Evolutionary conservation across 2,329 filamentous ascomycete genomes (phyloP), one percentile per base, ranked within the genome.

Genomic region (Beauveria sp.): DNA sequence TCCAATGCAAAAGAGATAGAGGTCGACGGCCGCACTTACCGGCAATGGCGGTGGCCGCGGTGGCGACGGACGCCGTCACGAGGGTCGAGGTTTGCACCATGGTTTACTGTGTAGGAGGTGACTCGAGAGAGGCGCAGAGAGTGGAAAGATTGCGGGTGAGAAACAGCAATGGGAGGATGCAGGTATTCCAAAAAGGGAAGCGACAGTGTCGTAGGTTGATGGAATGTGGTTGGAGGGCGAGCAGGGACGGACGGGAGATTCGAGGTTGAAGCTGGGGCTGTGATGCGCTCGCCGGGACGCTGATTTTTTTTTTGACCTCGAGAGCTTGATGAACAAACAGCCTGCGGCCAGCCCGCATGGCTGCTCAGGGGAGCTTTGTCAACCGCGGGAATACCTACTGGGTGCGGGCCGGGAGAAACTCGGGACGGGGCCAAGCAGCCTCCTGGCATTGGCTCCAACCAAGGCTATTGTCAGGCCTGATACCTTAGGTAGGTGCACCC

Each of bases 1-100:
- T 26, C 43, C 30, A 48, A 60, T 50, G 48, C 40, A 43, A 50
- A 37, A 28, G 43, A 53, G 46, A 28, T 6, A 44, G n/a, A 8
- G 41, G 22, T 61, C 65, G 66, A 46, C 28, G 51, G 57, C 46
- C 24, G 34, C 34, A 75, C 74, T 70, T 80, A 88, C 85, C 84
- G 67, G 86, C 69, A 59, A 86, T 65, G 65, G 82, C 84, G 57
- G 84, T 83, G 61, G 83, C 83, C 66, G 82, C 74, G 55, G 83
- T 84, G 70, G 83, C 84, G 70, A 84, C 80, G 61, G 83, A 83
- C 72, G 84, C 82, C 71, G 83, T 84, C 73, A 84, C 80, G 71
- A 86, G 70, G 66, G 79, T 83, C 65, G 76, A 78, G 64, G 79
- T 75, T 72, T 81, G 79, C 65, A 82, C 75, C 76, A 78, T 78